Conservation (phyloP, 2,329 filamentous ascomycete genomes). For the Neopestalotiopsis sp. region DNA sequence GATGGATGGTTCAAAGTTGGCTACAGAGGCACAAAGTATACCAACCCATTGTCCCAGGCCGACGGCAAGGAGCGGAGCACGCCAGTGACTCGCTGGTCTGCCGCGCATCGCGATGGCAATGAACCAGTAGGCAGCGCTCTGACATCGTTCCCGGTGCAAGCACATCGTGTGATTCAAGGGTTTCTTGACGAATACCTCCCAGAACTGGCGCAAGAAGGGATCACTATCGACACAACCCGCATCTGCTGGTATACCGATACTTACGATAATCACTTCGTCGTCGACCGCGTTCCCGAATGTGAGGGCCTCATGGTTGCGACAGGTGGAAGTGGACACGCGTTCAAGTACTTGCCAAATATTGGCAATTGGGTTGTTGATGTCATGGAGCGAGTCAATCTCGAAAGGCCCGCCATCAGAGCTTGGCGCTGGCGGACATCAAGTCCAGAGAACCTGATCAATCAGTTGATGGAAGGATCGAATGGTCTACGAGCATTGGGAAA, state of each 20-base stretch:
- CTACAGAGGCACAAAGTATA: slow-evolving; percentile 57
- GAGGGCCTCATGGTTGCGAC: slow-evolving; percentile 62
- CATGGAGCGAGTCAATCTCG: slow-evolving; percentile 44
- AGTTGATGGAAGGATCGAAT: slow-evolving; percentile 28
- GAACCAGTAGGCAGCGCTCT: slow-evolving; percentile 27
- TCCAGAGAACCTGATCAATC: slow-evolving; percentile 18
- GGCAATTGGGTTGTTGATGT: slow-evolving; percentile 59
- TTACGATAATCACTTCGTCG: slow-evolving; percentile 58
- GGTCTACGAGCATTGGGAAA: slow-evolving; percentile 25
- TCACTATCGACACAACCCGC: slow-evolving; percentile 44
- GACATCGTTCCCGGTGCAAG: slow-evolving; percentile 34
- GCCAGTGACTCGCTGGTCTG: slow-evolving; percentile 45
- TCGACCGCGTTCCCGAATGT: slow-evolving; percentile 42
- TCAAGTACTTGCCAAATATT: slow-evolving; percentile 66
- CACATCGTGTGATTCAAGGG: slow-evolving; percentile 31
- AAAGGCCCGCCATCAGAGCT: slow-evolving; percentile 31
- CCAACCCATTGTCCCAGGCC: slow-evolving; percentile 43
- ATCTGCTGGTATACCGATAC: slow-evolving; percentile 65
- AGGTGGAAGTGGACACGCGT: slow-evolving; percentile 66
- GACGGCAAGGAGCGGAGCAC: slow-evolving; percentile 40
- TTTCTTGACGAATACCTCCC: slow-evolving; percentile 49
- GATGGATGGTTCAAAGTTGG: slow-evolving; percentile 53
- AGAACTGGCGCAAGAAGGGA: slow-evolving; percentile 42
- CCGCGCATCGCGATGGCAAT: slow-evolving; percentile 13
- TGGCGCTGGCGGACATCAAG: slow-evolving; percentile 29